Evolutionary conservation across 192 early-diverging fungal species (phyloP), one percentile per base, ranked within the genome.

Genomic region (Oehlia diaphana): DNA sequence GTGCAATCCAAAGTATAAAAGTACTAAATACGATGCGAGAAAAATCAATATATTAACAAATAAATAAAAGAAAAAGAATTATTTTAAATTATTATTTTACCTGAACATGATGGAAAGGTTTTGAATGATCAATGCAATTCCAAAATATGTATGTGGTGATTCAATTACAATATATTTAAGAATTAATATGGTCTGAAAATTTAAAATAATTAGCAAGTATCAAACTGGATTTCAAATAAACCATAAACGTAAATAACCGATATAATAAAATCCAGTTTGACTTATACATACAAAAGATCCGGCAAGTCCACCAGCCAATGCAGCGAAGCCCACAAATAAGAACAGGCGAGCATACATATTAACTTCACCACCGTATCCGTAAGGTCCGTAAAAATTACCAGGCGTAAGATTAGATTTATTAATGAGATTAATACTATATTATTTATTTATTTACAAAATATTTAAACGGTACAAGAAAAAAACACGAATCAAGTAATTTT

Each of bases 251-350:
- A 47, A 47, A 47, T 47, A 47, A 47, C 44, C 44, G 44, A 47
- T 47, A 47, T 42, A 42, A 42, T 42, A 42, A 42, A 42, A 42
- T 12, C 44, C 10, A 6, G 33, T 21, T 37, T 37, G 21, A 42
- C 12, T 44, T 33, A n/a, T 26, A 76, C 62, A 72, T 85, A 89
- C 89, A 65, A 84, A 63, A 37, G 89, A 88, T 72, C 89, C 88
- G 21, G 88, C 89, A 68, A 90, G 81, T n/a, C 89, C 89, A 74
- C 87, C 87, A 16, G 87, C 89, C 81, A 90, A 87, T 50, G 88
- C 81, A 5, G 89, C 87, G 79, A 90, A 90, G 13, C 89, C 89
- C 26, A 89, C 71, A 84, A 90, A 90, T n/a, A 90, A 77, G 63
- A 87, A 86, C 1, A 88, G 49, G 39, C 88, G 79, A 23, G 88